Evolutionary conservation across 169 alveolate species (phyloP).

Genomic region (Plasmodium cynomolgi): DNA sequence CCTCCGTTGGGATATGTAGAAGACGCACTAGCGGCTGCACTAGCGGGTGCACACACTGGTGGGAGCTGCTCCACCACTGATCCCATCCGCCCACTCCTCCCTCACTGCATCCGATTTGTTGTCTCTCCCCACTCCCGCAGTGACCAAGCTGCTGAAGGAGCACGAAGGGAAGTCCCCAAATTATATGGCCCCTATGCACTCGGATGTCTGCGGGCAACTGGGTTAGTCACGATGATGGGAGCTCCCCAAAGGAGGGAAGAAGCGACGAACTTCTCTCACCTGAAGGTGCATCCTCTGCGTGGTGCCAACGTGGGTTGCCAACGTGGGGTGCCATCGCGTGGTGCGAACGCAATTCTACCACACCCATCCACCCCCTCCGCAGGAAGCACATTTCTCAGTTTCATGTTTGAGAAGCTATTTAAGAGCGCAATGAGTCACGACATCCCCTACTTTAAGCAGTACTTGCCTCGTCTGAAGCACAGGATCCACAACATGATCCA

Average conservation of each 20-base stretch:
- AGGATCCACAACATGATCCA: slow-evolving; percentile 28
- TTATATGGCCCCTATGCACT: slow-evolving; percentile 29
- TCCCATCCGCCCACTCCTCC: no score
- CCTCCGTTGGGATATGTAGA: not conserved
- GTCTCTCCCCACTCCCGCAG: not conserved
- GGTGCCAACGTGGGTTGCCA: not conserved
- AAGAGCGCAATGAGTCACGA: not conserved
- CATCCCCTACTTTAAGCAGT: slow-evolving; percentile 14
- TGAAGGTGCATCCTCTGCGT: not conserved
- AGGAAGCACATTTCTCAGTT: slow-evolving; percentile 24
- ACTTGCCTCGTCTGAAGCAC: slow-evolving; percentile 13
- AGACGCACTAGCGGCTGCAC: not conserved
- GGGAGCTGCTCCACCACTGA: not conserved
- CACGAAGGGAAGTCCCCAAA: not conserved
- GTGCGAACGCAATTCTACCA: not conserved
- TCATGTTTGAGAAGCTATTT: slow-evolving; percentile 20
- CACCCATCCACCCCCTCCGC: not conserved
- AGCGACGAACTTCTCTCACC: not conserved
- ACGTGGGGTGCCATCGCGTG: no score
- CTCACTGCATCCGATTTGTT: not conserved
- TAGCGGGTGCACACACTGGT: not conserved
- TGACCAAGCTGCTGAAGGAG: slow-evolving; percentile 8
- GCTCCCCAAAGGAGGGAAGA: not conserved
- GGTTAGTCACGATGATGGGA: slow-evolving; percentile 1
- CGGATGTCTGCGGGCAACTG: slow-evolving; percentile 51